These are phyloP conservation scores for Leptodontidium sp. DNA, from an alignment of 2,329 filamentous ascomycete genomes.

Conservation along the genomic window DNA sequence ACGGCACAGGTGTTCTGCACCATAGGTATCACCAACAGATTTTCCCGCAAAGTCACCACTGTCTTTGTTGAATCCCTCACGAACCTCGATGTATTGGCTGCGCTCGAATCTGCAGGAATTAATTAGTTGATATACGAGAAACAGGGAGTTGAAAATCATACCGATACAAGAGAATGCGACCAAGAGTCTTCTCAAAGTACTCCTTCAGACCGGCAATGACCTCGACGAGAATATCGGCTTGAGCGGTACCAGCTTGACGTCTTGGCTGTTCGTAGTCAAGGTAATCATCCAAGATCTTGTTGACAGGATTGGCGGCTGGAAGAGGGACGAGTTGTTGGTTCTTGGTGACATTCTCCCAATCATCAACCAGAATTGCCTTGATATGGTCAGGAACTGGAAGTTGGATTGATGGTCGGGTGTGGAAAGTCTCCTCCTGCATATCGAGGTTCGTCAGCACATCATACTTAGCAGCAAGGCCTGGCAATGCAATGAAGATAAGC, in stretches of 20 bases:
- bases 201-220: constrained; percentile 85
- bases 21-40: constrained; percentile 82
- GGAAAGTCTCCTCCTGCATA: constrained; percentile 84
- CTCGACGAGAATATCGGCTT: constrained; percentile 88
- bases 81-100: constrained; percentile 82
- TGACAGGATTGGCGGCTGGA: constrained; percentile 79
- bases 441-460: constrained; percentile 20
- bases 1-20: constrained; percentile 88
- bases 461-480: constrained; percentile 11
- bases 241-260: constrained; percentile 70
- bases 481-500: not conserved
- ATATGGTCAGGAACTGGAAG: constrained; percentile 87
- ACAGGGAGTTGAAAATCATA: constrained; percentile 46
- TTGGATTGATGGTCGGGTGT: constrained; percentile 83
- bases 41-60: constrained; percentile 74
- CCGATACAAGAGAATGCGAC: constrained; percentile 87
- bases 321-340: constrained; percentile 89
- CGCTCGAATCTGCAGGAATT: constrained; percentile 78
- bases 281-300: constrained; percentile 83
- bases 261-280: constrained; percentile 72
- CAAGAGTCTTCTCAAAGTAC: constrained; percentile 92
- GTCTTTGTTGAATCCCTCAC: constrained; percentile 71
- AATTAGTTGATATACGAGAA: constrained; percentile 37
- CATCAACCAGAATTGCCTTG: constrained; percentile 92
- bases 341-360: constrained; percentile 99